These are phyloP conservation scores for Boletus tomentosulus DNA, from an alignment of 768 basidiomycete species.

Conservation along the genomic window DNA sequence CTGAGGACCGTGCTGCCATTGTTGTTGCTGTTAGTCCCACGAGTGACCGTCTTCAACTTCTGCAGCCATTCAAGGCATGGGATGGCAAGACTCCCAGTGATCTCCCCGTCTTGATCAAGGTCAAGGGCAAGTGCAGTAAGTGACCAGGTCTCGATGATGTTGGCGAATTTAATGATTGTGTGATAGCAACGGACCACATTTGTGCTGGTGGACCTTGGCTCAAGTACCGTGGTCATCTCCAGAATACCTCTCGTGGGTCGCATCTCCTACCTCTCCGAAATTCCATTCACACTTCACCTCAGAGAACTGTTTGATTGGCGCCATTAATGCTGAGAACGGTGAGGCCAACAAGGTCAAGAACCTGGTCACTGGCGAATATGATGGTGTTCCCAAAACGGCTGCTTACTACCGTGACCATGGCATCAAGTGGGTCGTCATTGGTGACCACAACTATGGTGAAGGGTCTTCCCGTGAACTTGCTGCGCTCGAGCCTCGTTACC, in stretches of 20 bases:
- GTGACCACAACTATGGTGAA: conserved; percentile 95
- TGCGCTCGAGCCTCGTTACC: conserved; percentile 91
- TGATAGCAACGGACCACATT: conserved; percentile 83
- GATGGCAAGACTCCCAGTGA: conserved; percentile 88
- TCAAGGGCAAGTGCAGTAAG: conserved; percentile 97
- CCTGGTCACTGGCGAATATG: conserved; percentile 82
- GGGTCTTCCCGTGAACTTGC: conserved; percentile 98
- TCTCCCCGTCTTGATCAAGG: conserved; percentile 96
- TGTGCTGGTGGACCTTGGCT: conserved; percentile 98
- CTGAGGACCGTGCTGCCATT: conserved; percentile 77
- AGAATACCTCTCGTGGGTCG: conserved; percentile 89
- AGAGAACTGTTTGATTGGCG: conserved; percentile 98
- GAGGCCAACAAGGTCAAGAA: conserved; percentile 97
- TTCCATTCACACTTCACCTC: conserved; percentile 5
- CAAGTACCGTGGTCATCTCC: conserved; percentile 98
- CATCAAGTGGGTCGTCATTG: conserved; percentile 96
- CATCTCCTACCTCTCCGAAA: neutral
- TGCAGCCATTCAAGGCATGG: conserved; percentile 88
- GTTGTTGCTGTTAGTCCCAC: conserved; percentile 81
- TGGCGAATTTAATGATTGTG: conserved; percentile 2
- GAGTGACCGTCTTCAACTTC: conserved; percentile 86
- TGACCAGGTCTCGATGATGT: conserved; percentile 14
- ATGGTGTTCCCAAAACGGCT: conserved; percentile 78
- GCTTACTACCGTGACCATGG: conserved; percentile 85
- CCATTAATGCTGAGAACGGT: conserved; percentile 91